Percentiles rank a stretch among this genome's conserved stretches.
These are phyloP conservation scores for Pestalotiopsis sp. DNA, from an alignment of 2,329 filamentous ascomycete genomes.

Conservation along the genomic window DNA sequence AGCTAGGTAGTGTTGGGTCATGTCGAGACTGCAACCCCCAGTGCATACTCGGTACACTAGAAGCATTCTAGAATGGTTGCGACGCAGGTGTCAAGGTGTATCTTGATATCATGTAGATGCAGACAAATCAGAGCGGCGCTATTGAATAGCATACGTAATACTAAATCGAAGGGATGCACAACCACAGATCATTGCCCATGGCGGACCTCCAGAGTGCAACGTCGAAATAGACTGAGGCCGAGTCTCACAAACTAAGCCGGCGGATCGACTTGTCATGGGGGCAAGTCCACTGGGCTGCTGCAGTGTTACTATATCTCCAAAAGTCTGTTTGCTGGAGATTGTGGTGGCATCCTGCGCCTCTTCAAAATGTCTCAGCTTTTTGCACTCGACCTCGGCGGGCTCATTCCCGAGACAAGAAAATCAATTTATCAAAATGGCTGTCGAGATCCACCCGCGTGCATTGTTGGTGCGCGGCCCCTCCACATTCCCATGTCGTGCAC, in stretches of 20 bases:
- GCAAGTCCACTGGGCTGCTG: too few species aligned
- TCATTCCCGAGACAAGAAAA: neutral
- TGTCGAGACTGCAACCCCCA: neutral
- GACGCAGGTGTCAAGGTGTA: neutral
- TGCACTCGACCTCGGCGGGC: neutral
- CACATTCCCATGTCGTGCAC: neutral
- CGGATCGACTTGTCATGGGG: too few species aligned
- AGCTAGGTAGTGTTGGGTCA: neutral
- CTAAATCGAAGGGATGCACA: neutral
- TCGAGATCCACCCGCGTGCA: neutral
- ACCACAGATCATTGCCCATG: too few species aligned
- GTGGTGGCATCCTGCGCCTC: neutral
- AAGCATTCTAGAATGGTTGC: neutral
- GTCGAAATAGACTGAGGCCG: too few species aligned
- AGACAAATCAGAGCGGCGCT: neutral
- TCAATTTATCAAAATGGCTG: neutral
- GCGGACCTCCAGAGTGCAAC: too few species aligned
- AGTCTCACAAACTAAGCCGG: too few species aligned
- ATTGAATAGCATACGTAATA: neutral
- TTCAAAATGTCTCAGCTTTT: neutral
- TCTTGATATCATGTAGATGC: neutral
- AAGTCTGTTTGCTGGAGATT: too few species aligned
- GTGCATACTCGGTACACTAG: neutral
- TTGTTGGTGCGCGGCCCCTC: neutral
- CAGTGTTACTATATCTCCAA: too few species aligned